Base-by-base conservation (phyloP, 2,329 filamentous ascomycete genomes). In the Neofusicoccum parvum region DNA sequence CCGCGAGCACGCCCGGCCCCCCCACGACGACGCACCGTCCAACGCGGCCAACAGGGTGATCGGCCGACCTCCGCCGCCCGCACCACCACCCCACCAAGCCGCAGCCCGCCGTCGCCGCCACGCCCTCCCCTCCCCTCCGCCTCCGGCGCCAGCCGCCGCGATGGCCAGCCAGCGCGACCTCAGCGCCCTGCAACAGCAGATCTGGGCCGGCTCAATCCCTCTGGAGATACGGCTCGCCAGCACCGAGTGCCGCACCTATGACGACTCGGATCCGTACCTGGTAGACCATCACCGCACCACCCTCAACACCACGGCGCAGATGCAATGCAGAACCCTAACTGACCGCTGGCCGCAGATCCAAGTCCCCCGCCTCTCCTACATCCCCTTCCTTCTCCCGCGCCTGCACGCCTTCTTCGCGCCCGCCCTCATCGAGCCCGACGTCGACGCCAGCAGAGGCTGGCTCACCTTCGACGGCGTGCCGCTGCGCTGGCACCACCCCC, bases 401-500 rank as follows among this genome's bases (percentile, higher is more conserved):
- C 78, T 92, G 6, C 86, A 87, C 69, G 79, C 81, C 58, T 91
- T 91, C 80, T 92, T 90, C 74, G 72, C 79, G 1, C 70, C 80
- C 14, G 82, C 76, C 32, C 76, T 90, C 43, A 90, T 90, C 70
- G 80, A 88, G 68, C 82, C 87, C 3, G 78, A 82, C 49, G 79
- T 84, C 37, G 78, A 79, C 3, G 73, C 83, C 7, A 80, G 85
- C 66, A 79, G 86, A 49, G 84, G 85, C 20, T 89, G 87, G 85
- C 85, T 92, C 68, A 87, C 86, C 1, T 89, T 88, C 72, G 87
- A 92, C 73, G 84, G 82, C 14, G 88, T 92, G 15, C 86, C 88
- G 2, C 75, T 92, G 68, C 91, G 90, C 79, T 90, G 88, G 88
- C 89, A 92, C 72, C 88, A 90, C 67, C 89, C 90, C 0, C 74